Evolutionary conservation across 139 green algal genomes (phyloP).

Genomic region (Dunaliella primolecta): DNA sequence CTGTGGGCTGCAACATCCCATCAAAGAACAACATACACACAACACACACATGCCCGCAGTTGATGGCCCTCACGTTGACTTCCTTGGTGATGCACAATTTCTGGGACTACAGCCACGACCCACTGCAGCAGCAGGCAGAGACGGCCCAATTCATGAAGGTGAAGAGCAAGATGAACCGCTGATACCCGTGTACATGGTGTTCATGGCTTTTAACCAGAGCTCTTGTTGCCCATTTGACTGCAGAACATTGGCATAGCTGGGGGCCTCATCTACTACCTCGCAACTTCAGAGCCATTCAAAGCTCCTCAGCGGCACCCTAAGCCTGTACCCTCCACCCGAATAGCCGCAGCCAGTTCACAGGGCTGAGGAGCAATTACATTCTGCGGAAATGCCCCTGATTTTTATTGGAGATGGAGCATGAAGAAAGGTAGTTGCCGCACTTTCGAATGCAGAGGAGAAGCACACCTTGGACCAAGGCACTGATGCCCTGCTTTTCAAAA

Average conservation of each 20-base stretch:
- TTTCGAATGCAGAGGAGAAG: too few relatives aligned
- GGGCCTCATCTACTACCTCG: constrained; percentile 28
- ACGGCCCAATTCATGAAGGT: constrained; percentile 41
- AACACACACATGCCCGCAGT: too few relatives aligned
- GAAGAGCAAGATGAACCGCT: neutral
- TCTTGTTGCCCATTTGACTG: neutral
- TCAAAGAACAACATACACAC: neutral
- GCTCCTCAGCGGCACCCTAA: neutral
- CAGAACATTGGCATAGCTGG: constrained; percentile 39
- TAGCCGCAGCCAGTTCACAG: too few relatives aligned
- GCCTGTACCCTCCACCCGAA: too few relatives aligned
- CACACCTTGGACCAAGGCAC: too few relatives aligned
- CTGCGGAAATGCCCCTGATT: too few relatives aligned
- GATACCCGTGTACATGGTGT: neutral
- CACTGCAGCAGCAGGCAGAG: constrained; percentile 18
- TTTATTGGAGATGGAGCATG: too few relatives aligned
- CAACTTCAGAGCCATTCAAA: neutral
- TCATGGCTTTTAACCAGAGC: neutral
- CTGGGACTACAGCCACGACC: constrained; percentile 26
- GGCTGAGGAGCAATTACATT: too few relatives aligned
- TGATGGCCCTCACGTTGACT: constrained; percentile 13
- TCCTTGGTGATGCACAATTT: constrained; percentile 41
- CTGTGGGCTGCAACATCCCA: too few relatives aligned
- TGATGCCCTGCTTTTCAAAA: too few relatives aligned
- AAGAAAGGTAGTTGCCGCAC: too few relatives aligned